Conservation (phyloP, 768 basidiomycete genomes). For the Termitomyces sp. region DNA sequence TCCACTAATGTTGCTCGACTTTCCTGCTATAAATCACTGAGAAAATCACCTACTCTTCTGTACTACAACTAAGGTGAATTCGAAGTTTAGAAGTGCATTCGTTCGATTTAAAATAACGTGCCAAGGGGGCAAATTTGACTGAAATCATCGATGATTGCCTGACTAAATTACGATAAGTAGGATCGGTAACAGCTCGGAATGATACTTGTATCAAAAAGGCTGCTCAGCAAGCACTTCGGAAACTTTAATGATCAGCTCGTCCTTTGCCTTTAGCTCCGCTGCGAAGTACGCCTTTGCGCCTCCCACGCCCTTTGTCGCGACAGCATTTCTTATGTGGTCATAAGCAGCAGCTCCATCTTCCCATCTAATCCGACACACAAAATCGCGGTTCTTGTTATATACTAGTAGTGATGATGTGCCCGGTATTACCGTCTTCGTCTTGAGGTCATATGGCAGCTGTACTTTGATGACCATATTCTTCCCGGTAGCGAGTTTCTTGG, state of each 20-base stretch:
- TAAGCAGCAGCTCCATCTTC: constrained; percentile 29
- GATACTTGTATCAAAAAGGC: constrained; percentile 33
- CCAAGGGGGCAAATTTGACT: too few relatives aligned
- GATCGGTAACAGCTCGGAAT: background rate
- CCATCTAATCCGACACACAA: constrained; percentile 37
- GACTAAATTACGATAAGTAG: too few relatives aligned
- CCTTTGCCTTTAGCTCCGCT: constrained; percentile 40
- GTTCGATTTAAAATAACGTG: too few relatives aligned
- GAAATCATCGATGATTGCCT: too few relatives aligned
- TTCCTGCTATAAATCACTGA: too few relatives aligned
- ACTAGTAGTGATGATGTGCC: constrained; percentile 24
- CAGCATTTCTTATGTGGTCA: constrained; percentile 28
- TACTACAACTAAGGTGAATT: too few relatives aligned
- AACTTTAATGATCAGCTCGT: constrained; percentile 45
- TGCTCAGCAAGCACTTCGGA: constrained; percentile 51
- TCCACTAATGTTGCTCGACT: too few relatives aligned
- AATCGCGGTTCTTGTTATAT: constrained; percentile 50
- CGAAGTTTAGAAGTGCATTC: too few relatives aligned
- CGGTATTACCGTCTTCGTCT: background rate
- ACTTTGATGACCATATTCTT: constrained; percentile 50
- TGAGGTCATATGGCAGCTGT: constrained; percentile 34
- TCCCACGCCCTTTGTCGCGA: constrained; percentile 25
- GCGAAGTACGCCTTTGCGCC: constrained; percentile 46
- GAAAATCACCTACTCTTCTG: too few relatives aligned
- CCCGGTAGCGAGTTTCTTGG: constrained; percentile 14